phyloP scores from a whole-genome alignment of 1,284 basidiomycete genomes.

The Ceratobasidium sp. region DNA sequence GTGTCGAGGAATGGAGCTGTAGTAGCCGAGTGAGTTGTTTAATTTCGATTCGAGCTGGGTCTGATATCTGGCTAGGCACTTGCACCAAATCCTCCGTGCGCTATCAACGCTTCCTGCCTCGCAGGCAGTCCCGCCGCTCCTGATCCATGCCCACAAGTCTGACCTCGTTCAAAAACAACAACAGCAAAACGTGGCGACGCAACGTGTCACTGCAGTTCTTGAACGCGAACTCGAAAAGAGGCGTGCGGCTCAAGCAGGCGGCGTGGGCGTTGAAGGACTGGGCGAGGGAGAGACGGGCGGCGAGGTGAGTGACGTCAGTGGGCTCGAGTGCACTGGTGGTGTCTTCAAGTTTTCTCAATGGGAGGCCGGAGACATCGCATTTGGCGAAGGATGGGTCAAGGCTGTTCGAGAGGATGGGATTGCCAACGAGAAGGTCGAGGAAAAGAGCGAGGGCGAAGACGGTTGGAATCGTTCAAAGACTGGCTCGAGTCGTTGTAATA shows the following conservation, averaged over 20 bases:
- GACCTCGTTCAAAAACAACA: slow-evolving; percentile 62
- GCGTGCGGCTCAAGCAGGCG: slow-evolving; percentile 63
- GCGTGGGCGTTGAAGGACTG: slow-evolving; percentile 71
- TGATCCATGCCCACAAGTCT: slow-evolving; percentile 75
- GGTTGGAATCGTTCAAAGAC: slow-evolving; percentile 57
- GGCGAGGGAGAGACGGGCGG: slow-evolving; percentile 51
- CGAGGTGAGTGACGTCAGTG: slow-evolving; percentile 66
- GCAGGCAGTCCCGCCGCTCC: slow-evolving; percentile 61
- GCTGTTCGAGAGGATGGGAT: slow-evolving; percentile 43
- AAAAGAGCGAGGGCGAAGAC: slow-evolving; percentile 43
- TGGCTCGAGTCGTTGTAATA: slow-evolving; percentile 58
- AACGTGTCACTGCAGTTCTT: slow-evolving; percentile 72
- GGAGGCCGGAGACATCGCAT: slow-evolving; percentile 76
- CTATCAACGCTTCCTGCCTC: slow-evolving; percentile 75
- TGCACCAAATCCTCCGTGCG: slow-evolving; percentile 71
- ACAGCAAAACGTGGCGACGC: slow-evolving; percentile 62
- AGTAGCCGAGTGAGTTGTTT: slow-evolving; percentile 73
- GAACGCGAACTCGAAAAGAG: slow-evolving; percentile 83
- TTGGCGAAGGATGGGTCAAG: slow-evolving; percentile 64
- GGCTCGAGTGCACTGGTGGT: slow-evolving; percentile 64
- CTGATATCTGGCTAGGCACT: slow-evolving; percentile 56
- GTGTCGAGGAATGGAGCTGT: slow-evolving; percentile 71
- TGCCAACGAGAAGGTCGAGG: slow-evolving; percentile 34
- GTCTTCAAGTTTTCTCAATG: slow-evolving; percentile 73
- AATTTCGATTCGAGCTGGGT: too few species aligned